Evolutionary conservation across 305 asterid genomes (phyloP).

Genomic region (Euphrasia arctica): DNA sequence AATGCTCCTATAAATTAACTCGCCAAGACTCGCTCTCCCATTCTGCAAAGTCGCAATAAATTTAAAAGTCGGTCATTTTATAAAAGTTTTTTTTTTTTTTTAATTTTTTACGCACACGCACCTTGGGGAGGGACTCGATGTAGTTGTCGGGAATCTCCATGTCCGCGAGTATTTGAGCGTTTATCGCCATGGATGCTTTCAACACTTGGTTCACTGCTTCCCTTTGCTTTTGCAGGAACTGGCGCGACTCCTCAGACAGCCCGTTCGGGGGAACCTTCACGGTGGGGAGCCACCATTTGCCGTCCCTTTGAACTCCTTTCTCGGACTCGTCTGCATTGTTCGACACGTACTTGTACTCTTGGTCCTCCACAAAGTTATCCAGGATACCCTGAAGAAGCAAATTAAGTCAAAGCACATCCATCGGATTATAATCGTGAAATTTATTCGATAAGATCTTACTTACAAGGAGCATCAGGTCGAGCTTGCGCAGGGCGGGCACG

Average conservation of each 20-base stretch:
- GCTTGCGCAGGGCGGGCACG: constrained; percentile 82
- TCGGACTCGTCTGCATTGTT: constrained; percentile 73
- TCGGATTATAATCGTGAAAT: background rate
- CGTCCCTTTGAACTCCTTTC: constrained; percentile 60
- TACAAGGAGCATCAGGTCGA: constrained; percentile 79
- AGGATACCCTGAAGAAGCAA: constrained; percentile 43
- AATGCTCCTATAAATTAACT: background rate
- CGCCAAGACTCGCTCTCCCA: constrained; percentile 5
- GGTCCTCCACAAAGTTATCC: constrained; percentile 57
- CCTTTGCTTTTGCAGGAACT: constrained; percentile 46
- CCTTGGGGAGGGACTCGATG: constrained; percentile 90
- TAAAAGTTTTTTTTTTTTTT: background rate
- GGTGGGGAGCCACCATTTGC: constrained; percentile 92
- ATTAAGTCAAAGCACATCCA: background rate
- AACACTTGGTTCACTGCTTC: constrained; percentile 70
- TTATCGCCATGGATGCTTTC: constrained; percentile 87
- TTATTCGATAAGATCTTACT: constrained; percentile 35
- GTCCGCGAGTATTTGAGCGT: constrained; percentile 80
- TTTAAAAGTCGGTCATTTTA: too few species aligned
- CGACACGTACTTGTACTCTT: constrained; percentile 73
- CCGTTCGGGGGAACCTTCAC: constrained; percentile 80
- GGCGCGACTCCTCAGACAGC: constrained; percentile 51
- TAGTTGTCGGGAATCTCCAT: constrained; percentile 91
- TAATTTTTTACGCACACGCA: constrained; percentile 13
- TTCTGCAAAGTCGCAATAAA: background rate